Evolutionary conservation across 768 basidiomycete species (phyloP).

Genomic region (Tylopilus sp.): DNA sequence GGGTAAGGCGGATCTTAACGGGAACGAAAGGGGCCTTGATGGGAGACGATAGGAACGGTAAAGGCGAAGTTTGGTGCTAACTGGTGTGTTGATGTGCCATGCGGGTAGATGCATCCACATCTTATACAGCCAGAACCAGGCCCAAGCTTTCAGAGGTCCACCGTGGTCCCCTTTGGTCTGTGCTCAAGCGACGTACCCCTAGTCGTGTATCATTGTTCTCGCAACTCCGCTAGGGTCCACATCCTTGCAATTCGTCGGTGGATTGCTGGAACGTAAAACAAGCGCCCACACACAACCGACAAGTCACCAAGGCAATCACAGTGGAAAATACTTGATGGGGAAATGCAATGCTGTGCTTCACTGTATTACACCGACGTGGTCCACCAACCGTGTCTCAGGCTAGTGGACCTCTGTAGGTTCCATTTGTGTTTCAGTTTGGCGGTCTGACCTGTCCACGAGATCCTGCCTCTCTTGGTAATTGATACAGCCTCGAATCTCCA

Average conservation of each 20-base stretch:
- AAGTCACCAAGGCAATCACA: constrained; percentile 1
- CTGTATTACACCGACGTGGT: not conserved
- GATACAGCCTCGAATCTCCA: too few relatives aligned
- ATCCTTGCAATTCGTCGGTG: not conserved
- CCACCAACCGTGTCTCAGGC: not conserved
- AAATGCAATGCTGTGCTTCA: not conserved
- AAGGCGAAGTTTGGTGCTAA: not conserved
- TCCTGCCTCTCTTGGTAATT: too few relatives aligned
- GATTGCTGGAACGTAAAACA: not conserved
- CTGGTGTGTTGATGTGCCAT: not conserved
- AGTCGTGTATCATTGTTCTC: constrained; percentile 13
- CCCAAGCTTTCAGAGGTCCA: not conserved
- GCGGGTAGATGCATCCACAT: not conserved
- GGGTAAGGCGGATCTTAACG: not conserved
- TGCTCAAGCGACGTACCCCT: not conserved
- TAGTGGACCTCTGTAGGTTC: not conserved
- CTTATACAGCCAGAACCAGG: constrained; percentile 19
- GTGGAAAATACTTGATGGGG: not conserved
- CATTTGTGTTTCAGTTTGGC: not conserved
- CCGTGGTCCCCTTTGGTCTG: constrained; percentile 9
- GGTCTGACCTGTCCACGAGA: not conserved
- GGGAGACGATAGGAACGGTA: not conserved
- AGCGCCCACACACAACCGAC: constrained; percentile 10
- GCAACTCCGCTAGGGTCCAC: constrained; percentile 10
- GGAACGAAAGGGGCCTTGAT: not conserved